Base-by-base conservation (phyloP, 371 early-diverging fungal species). In the Umbelopsis sp. region DNA sequence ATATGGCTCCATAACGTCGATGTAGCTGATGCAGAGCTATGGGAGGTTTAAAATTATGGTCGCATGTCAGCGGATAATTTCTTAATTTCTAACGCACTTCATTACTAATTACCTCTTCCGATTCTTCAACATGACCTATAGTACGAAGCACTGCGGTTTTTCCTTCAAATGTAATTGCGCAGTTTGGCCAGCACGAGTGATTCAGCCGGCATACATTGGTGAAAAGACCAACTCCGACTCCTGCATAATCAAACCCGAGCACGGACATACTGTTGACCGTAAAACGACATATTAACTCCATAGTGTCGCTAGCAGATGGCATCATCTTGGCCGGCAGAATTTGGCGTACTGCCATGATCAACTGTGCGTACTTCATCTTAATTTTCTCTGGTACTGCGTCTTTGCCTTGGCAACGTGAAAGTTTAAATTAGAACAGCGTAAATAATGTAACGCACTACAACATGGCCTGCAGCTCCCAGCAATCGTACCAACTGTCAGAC, bases 151-250 rank as follows among this genome's bases (percentile, higher is more conserved):
- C 29, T 16, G 35, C 57, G 6, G 57, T 57, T 35, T 35, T 57
- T 29, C 57, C 57, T 57, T 57, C 57, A 29, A 57, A 57, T 16
- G 57, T 35, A 11, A 57, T 6, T 18, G 29, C 57, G 14, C 57
- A 57, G 35, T 57, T 57, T 18, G 57, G 57, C 57, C 57, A 57
- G 12, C 57, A 57, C 4, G 57, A 57, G 18, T 57, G 57, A 18
- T 57, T 57, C 14, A 57, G 18, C 8, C 57, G 57, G 29, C 57
- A 57, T 57, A 35, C 57, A 57, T 57, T 57, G 57, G 57, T 57
- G n/a, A 25, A 57, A 18, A 57, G 29, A 29, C 57, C 57, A 11
- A 57, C 57, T 35, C 57, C 57, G 35, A 57, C 14, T 24, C 57
- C 29, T 35, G 57, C 57, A 57, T 57, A 57, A 18, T 57, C 57